These are phyloP conservation scores for Oryza longistaminata DNA, from an alignment of 176 grass and related monocot genomes.

Conservation along the genomic window DNA sequence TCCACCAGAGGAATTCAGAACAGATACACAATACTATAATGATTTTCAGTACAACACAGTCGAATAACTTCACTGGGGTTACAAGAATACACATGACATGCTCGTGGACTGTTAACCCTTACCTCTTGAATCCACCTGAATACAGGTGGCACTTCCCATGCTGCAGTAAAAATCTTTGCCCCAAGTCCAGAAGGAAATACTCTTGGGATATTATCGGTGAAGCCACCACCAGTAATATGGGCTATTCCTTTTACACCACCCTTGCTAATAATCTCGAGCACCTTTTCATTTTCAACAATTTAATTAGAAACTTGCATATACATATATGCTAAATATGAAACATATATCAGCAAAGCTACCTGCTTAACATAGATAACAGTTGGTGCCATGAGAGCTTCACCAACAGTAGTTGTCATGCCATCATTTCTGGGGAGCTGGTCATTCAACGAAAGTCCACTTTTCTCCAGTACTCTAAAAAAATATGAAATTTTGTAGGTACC, in stretches of 20 bases:
- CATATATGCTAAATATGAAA: not conserved
- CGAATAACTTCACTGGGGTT: not conserved
- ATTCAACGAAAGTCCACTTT: slow-evolving; percentile 67
- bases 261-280: slow-evolving; percentile 76
- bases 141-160: slow-evolving; percentile 73
- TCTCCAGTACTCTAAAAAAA: slow-evolving; percentile 65
- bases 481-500: not conserved
- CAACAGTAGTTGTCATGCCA: slow-evolving; percentile 54
- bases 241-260: slow-evolving; percentile 89
- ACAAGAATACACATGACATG: not conserved
- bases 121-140: slow-evolving; percentile 84
- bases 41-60: not conserved
- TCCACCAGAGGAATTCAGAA: not conserved
- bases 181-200: slow-evolving; percentile 73
- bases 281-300: slow-evolving; percentile 44
- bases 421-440: slow-evolving; percentile 73
- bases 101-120: not conserved
- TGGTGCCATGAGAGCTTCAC: slow-evolving; percentile 95
- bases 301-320: not conserved
- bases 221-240: slow-evolving; percentile 91
- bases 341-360: slow-evolving; percentile 41
- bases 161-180: slow-evolving; percentile 57
- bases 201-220: slow-evolving; percentile 89
- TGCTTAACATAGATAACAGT: slow-evolving; percentile 94
- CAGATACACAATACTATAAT: not conserved